A percentile compares a stretch with the other conserved stretches of the same genome.
phyloP scores from a whole-genome alignment of 192 early-diverging fungal genomes.

The Dissophora ornata region DNA sequence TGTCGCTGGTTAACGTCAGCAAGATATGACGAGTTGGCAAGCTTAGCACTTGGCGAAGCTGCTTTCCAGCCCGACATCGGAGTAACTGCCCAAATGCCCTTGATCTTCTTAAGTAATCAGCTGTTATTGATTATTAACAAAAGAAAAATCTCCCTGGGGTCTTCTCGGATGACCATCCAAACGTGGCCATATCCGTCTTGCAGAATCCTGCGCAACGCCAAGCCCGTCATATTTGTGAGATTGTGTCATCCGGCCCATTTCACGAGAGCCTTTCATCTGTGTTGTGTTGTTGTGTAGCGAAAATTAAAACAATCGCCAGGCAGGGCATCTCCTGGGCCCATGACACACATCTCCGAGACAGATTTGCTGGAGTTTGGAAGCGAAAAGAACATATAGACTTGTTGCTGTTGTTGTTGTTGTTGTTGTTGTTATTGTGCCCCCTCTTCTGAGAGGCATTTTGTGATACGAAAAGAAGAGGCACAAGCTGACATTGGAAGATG shows the following conservation, averaged over 20 bases:
- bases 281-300: not conserved
- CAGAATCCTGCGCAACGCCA: too few relatives aligned
- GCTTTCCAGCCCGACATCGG: too few relatives aligned
- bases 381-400: not conserved
- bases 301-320: too few relatives aligned
- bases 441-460: not conserved
- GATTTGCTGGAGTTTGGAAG: not conserved
- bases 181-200: not conserved
- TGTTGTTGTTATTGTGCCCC: not conserved
- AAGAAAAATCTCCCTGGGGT: not conserved
- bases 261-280: not conserved
- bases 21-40: too few relatives aligned
- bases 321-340: too few relatives aligned
- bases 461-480: slow-evolving; percentile 8
- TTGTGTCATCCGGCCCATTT: slow-evolving; percentile 3
- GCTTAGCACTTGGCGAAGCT: too few relatives aligned
- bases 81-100: too few relatives aligned
- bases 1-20: too few relatives aligned
- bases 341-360: not conserved
- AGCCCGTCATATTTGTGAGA: too few relatives aligned
- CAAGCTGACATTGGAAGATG: too few relatives aligned
- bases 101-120: too few relatives aligned
- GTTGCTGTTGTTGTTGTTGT: slow-evolving; percentile 1
- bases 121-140: too few relatives aligned
- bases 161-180: not conserved